Base-by-base conservation (phyloP, 148 eudicot genomes). In the Amaranthus hypochondriacus region DNA sequence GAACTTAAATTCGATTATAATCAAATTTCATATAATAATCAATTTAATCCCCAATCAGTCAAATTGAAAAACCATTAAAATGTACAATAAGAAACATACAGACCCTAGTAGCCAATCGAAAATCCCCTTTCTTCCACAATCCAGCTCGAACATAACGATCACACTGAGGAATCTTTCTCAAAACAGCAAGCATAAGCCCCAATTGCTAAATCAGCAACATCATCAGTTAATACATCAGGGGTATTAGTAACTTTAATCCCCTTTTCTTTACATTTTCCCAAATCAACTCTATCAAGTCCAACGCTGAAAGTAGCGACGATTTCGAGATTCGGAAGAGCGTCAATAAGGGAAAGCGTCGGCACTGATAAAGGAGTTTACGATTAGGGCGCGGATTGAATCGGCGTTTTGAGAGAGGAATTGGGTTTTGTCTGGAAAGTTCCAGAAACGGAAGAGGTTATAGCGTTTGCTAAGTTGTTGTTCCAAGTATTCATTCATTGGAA, bases 211-310 rank as follows among this genome's bases (percentile, higher is more conserved):
- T 94, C 97, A 13, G 97, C 97, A 56, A 90, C 98, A 69, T 89
- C 96, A 18, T 95, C 97, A 49, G 98, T 95, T 73, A 95, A 71
- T 43, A 95, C 96, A 75, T 92, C 97, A 1, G 97, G 98, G 5
- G 96, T 92, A 54, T 92, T 86, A 3, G 81, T 89, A 70, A 94
- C 97, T 81, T 84, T 84, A 77, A 94, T 84, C 49, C 91, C 95
- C 60, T 66, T 91, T 70, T 88, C 97, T 76, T 70, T 83, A 57
- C 98, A 94, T 73, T 86, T 87, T 0, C 10, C 77, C 86, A 94
- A 58, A 62, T 94, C 98, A 5, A 94, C 82, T 79, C 89, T 94
- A 56, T 94, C 98, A 68, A 89, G 49, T 2, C 97, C 98, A 0
- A 93, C 98, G 71, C 97, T 87, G 65, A 70, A 93, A 69, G 86